These are phyloP conservation scores for Colletotrichum sp. DNA, from an alignment of 2,329 filamentous ascomycete species.

Conservation along the genomic window DNA sequence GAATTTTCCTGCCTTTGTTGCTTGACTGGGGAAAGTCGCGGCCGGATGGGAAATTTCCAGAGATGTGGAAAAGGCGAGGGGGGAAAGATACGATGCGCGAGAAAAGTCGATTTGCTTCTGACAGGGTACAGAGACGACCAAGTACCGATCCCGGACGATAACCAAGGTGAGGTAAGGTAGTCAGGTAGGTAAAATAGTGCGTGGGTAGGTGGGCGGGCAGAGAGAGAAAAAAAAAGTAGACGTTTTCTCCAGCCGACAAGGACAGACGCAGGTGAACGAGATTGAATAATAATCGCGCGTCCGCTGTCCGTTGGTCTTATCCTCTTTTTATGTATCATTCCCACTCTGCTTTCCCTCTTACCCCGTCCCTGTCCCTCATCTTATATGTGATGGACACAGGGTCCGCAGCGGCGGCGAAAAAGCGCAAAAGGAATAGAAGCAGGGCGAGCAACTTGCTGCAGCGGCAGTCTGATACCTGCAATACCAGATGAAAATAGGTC, in stretches of 20 bases:
- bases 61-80: not conserved
- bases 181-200: not conserved
- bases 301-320: not conserved
- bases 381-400: not conserved
- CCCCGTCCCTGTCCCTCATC: not conserved
- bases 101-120: not conserved
- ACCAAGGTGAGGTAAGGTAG: not conserved
- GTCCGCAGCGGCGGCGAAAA: conserved; percentile 7
- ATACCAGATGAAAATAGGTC: not conserved
- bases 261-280: not conserved
- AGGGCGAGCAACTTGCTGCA: not conserved
- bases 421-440: not conserved
- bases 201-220: not conserved
- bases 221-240: not conserved
- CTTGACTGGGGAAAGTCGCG: not conserved
- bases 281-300: conserved; percentile 3
- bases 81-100: not conserved
- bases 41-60: not conserved
- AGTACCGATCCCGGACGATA: not conserved
- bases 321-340: not conserved
- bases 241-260: not conserved
- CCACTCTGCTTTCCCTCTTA: not conserved
- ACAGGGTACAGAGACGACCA: not conserved
- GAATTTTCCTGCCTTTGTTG: not conserved
- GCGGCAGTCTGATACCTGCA: not conserved